Conservation (phyloP, 2,329 filamentous ascomycete genomes). For the Podosphaera fusca region DNA sequence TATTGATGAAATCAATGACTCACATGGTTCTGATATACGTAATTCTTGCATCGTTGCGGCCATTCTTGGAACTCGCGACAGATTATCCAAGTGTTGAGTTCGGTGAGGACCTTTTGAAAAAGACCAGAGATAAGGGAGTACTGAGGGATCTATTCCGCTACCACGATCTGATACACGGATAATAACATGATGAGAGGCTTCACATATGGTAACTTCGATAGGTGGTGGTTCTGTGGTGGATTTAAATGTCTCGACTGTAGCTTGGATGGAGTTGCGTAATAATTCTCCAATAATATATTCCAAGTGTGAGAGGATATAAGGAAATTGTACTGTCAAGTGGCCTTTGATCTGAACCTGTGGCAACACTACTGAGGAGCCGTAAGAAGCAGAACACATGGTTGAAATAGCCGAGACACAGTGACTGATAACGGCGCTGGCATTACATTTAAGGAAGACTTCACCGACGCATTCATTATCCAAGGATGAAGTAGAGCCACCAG, state of each 20-base stretch:
- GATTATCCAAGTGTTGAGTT: conserved; percentile 56
- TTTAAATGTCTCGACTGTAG: conserved; percentile 44
- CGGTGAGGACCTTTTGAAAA: conserved; percentile 77
- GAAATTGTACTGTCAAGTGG: conserved; percentile 74
- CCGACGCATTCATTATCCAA: conserved; percentile 82
- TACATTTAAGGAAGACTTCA: conserved; percentile 84
- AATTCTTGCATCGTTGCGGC: conserved; percentile 85
- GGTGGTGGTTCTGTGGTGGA: conserved; percentile 34
- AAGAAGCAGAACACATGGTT: conserved; percentile 50
- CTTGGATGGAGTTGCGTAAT: conserved; percentile 82
- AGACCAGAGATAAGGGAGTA: conserved; percentile 81
- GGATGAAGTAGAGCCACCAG: conserved; percentile 27
- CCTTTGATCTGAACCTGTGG: conserved; percentile 68
- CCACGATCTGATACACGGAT: conserved; percentile 90
- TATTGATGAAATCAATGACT: not conserved
- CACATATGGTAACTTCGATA: conserved; percentile 85
- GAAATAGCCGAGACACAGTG: conserved; percentile 57
- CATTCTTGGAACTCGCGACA: conserved; percentile 70
- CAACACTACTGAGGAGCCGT: conserved; percentile 45
- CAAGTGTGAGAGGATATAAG: conserved; percentile 85
- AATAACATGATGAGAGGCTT: conserved; percentile 83
- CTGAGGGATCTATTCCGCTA: conserved; percentile 67
- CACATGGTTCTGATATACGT: conserved; percentile 18
- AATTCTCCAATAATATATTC: conserved; percentile 96
- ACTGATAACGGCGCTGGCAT: conserved; percentile 70